Evolutionary conservation across 352 stramenopile species (phyloP).

Genomic region (Peronospora destructor): DNA sequence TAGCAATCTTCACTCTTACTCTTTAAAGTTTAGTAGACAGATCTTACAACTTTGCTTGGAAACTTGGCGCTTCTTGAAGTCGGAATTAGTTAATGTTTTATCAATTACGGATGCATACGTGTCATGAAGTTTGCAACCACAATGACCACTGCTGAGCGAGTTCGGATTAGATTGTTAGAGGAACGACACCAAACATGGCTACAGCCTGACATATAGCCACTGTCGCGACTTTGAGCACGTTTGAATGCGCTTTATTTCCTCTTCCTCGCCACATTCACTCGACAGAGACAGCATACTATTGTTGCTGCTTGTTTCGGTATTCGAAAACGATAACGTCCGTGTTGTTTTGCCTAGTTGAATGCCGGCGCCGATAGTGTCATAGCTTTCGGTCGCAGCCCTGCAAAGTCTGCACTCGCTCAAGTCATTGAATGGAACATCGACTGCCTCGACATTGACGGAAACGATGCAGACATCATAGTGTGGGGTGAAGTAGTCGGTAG

Average conservation of each 20-base stretch:
- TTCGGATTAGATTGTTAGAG: too few relatives aligned
- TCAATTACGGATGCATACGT: too few relatives aligned
- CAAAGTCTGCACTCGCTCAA: constrained; percentile 22
- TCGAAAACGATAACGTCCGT: constrained; percentile 14
- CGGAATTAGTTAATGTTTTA: too few relatives aligned
- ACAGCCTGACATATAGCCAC: constrained; percentile 28
- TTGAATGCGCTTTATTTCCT: neutral
- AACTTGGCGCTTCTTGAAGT: too few relatives aligned
- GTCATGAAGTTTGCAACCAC: too few relatives aligned
- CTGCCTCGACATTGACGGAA: constrained; percentile 20
- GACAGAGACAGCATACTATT: constrained; percentile 8
- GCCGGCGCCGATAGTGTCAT: constrained; percentile 1
- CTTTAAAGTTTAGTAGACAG: too few relatives aligned
- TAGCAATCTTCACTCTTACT: too few relatives aligned
- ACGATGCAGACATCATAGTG: constrained; percentile 27
- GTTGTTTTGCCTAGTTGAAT: constrained; percentile 4
- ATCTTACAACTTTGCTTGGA: too few relatives aligned
- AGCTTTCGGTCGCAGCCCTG: constrained; percentile 2
- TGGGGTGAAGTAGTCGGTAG: constrained; percentile 18
- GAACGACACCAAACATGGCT: neutral
- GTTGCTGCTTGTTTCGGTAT: constrained; percentile 19
- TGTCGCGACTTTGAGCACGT: constrained; percentile 12
- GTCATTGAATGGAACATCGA: constrained; percentile 7
- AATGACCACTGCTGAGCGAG: too few relatives aligned
- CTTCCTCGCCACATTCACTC: constrained; percentile 1